Evolutionary conservation across 768 basidiomycete genomes (phyloP), one percentile per base, ranked within the genome.

Genomic region (Chalciporus chontae): DNA sequence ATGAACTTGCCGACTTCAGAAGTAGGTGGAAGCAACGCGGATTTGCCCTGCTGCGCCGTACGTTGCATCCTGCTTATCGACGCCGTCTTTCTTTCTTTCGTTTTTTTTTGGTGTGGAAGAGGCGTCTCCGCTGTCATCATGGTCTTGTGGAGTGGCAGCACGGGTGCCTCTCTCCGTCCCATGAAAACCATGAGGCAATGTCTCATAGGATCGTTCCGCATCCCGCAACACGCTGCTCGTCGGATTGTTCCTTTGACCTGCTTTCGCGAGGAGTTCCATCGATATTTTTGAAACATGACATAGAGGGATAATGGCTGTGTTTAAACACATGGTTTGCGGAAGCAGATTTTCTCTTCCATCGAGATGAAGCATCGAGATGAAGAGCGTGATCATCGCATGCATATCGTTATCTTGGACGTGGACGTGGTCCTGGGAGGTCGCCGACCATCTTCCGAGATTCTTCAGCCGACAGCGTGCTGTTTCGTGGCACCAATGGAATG

Each of bases 241-340:
- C 50, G 55, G 50, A 21, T 31, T 46, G 43, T 40, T 17, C 49
- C 46, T 38, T 38, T 40, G 17, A n/a, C 42, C 5, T 10, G 27
- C 18, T 5, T 31, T 49, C 41, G 29, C 32, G 45, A 47, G 15
- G 24, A 15, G 34, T 6, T n/a, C 34, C 8, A 14, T 36, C 15
- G 15, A n/a, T 36, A 36, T n/a, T 36, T 36, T n/a, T 36, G 15
- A 36, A 36, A 8, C 15, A n/a, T 36, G 34, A 36, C 34, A 15
- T n/a, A 2, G 34, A 36, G 34, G 34, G n/a, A 36, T n/a, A 36
- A 8, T 14, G 5, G 34, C 14, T 36, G 34, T n/a, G 34, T 36
- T 36, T 36, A 15, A 36, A 15, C 34, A n/a, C n/a, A 36, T n/a
- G 14, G 32, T 32, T 32, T 32, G 11, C 32, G 14, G 32, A 32